These are phyloP conservation scores for Xylaria sp. DNA, from an alignment of 2,329 filamentous ascomycete genomes.

Conservation along the genomic window DNA sequence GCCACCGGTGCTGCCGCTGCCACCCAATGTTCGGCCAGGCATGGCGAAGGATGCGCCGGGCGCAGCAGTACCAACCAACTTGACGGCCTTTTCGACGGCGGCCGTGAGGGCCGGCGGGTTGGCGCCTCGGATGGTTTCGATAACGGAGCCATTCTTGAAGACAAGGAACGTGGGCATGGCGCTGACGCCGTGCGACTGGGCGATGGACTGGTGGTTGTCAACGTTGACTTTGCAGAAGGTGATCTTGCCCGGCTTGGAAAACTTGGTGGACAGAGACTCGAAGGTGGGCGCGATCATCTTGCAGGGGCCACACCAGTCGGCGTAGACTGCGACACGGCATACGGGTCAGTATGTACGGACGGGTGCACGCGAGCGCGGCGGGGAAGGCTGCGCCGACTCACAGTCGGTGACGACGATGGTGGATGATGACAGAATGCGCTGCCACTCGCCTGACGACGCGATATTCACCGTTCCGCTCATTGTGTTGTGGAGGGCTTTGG, in stretches of 20 bases:
- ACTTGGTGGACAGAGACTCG: conserved; percentile 78
- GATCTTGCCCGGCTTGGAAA: conserved; percentile 80
- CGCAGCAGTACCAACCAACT: conserved; percentile 52
- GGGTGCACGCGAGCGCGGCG: background rate
- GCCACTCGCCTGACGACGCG: conserved; percentile 72
- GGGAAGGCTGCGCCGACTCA: conserved; percentile 53
- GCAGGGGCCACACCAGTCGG: conserved; percentile 94
- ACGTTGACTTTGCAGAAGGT: conserved; percentile 93
- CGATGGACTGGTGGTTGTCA: conserved; percentile 78
- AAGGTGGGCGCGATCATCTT: conserved; percentile 90
- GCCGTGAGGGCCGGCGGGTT: conserved; percentile 76
- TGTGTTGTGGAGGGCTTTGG: background rate
- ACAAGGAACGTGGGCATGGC: conserved; percentile 96
- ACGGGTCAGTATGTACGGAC: conserved; percentile 37
- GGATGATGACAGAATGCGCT: conserved; percentile 71
- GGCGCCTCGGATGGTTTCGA: conserved; percentile 81
- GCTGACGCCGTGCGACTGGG: conserved; percentile 76
- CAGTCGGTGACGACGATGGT: conserved; percentile 89
- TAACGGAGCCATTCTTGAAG: conserved; percentile 75
- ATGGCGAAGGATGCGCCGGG: conserved; percentile 58
- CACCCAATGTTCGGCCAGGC: conserved; percentile 63
- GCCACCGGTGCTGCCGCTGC: conserved; percentile 31
- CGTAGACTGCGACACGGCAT: conserved; percentile 69
- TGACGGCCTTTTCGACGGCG: conserved; percentile 72
- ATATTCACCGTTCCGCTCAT: conserved; percentile 61